Percentiles rank a stretch among this genome's conserved stretches.
phyloP scores from a whole-genome alignment of 495 filamentous ascomycete genomes.

The Aspergillus sparsus region DNA sequence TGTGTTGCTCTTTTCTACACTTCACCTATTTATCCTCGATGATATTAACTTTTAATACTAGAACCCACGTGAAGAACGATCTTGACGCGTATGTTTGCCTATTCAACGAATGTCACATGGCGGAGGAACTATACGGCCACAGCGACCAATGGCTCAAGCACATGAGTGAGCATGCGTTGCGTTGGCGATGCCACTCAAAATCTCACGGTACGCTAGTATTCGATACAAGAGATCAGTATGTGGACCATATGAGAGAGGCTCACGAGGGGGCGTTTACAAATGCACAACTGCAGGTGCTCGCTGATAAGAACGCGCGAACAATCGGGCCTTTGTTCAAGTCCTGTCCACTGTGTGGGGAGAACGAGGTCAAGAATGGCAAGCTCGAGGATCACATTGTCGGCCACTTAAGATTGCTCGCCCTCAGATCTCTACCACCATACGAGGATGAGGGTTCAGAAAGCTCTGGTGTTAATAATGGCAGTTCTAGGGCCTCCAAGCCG shows the following conservation, averaged over 20 bases:
- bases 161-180: conserved; percentile 10
- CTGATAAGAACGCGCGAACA: conserved; percentile 5
- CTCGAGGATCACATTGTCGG: conserved; percentile 11
- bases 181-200: conserved; percentile 11
- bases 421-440: conserved; percentile 9
- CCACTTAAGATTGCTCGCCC: conserved; percentile 13
- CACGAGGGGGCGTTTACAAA: conserved; percentile 5
- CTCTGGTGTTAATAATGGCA: too few relatives aligned
- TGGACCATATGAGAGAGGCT: conserved; percentile 7
- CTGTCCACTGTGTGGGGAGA: conserved; percentile 12
- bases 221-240: conserved; percentile 2
- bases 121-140: conserved; percentile 15
- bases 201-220: conserved; percentile 13
- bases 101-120: conserved; percentile 8
- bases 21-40: neutral
- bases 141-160: conserved; percentile 15
- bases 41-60: neutral
- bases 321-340: conserved; percentile 13
- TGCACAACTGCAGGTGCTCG: conserved; percentile 5
- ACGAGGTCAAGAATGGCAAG: neutral
- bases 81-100: conserved; percentile 18
- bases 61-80: conserved; percentile 17
- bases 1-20: conserved; percentile 1
- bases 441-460: neutral
- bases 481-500: too few relatives aligned